These are phyloP conservation scores for Boletus rex-veris DNA, from an alignment of 768 basidiomycete species.

Conservation along the genomic window DNA sequence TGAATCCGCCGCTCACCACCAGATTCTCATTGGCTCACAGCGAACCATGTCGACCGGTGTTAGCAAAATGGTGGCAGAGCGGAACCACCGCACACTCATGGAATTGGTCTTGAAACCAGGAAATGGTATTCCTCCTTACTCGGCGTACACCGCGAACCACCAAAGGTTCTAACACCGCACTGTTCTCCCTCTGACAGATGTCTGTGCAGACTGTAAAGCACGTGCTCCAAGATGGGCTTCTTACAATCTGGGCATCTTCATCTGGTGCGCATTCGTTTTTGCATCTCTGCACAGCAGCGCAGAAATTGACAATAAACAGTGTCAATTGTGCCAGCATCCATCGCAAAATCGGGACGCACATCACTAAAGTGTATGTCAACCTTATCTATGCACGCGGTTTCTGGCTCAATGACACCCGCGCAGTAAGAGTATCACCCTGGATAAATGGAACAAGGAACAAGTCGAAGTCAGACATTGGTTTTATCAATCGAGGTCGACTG, in stretches of 20 bases:
- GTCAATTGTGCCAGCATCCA: slow-evolving; percentile 88
- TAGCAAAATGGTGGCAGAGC: slow-evolving; percentile 60
- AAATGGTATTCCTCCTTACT: slow-evolving; percentile 55
- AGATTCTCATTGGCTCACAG: background rate
- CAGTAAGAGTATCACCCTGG: slow-evolving; percentile 88
- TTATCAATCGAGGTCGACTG: slow-evolving; percentile 6
- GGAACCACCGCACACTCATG: slow-evolving; percentile 62
- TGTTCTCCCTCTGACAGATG: slow-evolving; percentile 45
- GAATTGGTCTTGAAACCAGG: slow-evolving; percentile 73
- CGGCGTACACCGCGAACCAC: background rate
- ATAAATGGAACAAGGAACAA: slow-evolving; percentile 86
- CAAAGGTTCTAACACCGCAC: slow-evolving; percentile 2
- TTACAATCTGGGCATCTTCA: slow-evolving; percentile 83
- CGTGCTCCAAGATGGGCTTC: slow-evolving; percentile 87
- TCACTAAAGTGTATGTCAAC: slow-evolving; percentile 80
- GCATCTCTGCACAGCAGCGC: background rate
- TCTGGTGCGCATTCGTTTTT: slow-evolving; percentile 53
- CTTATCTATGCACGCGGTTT: background rate
- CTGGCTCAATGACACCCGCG: slow-evolving; percentile 4
- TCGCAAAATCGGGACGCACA: slow-evolving; percentile 91
- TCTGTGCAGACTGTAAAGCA: slow-evolving; percentile 91
- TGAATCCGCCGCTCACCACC: background rate
- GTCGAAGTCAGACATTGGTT: slow-evolving; percentile 57
- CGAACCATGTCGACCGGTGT: slow-evolving; percentile 32
- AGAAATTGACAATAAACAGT: slow-evolving; percentile 37